A percentile compares a stretch with the other conserved stretches of the same genome.
Conservation (phyloP, 164 flowering plant species). For the Nymphaea thermarum region DNA sequence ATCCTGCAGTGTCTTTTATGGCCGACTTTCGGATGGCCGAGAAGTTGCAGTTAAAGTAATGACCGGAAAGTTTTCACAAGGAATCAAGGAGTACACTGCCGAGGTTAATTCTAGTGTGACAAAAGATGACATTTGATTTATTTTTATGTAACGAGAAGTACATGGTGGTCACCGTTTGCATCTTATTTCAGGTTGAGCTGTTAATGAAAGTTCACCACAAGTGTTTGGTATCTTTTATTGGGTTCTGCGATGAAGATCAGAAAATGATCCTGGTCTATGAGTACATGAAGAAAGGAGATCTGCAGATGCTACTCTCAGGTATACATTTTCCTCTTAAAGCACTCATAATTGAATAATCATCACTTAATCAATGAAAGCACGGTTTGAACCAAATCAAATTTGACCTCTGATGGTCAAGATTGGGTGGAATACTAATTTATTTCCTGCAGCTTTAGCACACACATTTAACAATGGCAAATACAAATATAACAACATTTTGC, state of each 20-base stretch:
- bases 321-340: too few species aligned
- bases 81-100: slow-evolving; percentile 21
- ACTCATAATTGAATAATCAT: too few species aligned
- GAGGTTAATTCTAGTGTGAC: slow-evolving; percentile 21
- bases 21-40: slow-evolving; percentile 12
- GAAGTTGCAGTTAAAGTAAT: slow-evolving; percentile 43
- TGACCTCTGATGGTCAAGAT: too few species aligned
- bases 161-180: background rate
- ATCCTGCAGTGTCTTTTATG: slow-evolving; percentile 13
- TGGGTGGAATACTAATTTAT: too few species aligned
- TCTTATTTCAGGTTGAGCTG: background rate
- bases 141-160: background rate
- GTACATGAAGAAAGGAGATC: slow-evolving; percentile 1
- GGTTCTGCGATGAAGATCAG: background rate
- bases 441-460: too few species aligned
- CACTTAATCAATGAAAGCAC: too few species aligned
- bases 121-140: background rate
- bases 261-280: background rate
- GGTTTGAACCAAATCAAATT: too few species aligned
- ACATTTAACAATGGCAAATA: too few species aligned
- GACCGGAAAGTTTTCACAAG: slow-evolving; percentile 23
- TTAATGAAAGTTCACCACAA: slow-evolving; percentile 2
- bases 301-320: background rate
- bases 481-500: too few species aligned
- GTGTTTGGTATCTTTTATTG: background rate